Base-by-base conservation (phyloP, 768 basidiomycete genomes). In the Heimioporus sp. region DNA sequence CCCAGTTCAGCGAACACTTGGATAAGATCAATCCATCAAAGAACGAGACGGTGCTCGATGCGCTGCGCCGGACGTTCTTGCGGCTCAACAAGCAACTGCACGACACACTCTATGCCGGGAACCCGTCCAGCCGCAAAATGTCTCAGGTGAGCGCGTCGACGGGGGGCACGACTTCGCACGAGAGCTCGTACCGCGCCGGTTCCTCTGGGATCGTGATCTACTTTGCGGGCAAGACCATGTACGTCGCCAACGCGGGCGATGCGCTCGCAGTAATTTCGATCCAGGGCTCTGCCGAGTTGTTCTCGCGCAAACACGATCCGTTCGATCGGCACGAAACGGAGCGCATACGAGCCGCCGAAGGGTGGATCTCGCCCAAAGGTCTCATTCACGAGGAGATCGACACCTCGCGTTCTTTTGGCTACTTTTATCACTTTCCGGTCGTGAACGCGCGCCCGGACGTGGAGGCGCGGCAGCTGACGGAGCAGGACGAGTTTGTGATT, bases 401-500 rank as follows among this genome's bases (percentile, higher is more conserved):
- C 58, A 80, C 92, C 4, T 94, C 95, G n/a, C 80, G 95, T 43
- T 87, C 91, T 0, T 98, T 98, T 69, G 97, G 97, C 0, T 92
- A 88, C 71, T 98, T 85, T 73, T 85, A 91, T 61, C 82, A 92
- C 21, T 79, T 92, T 42, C 96, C 95, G 0, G 83, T 94, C 32
- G 81, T 98, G 67, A 96, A 96, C 64, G 86, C 97, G 0, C 79
- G 87, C 7, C 96, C 97, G 0, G 82, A 92, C 65, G 80, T 96
- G 54, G 75, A 74, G 57, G 75, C 73, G 5, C 83, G 86, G 56
- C 78, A 84, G 43, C 72, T 99, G 16, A 79, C 83, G 2, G 86
- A 91, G 55, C 79, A 84, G 49, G 97, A 99, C 69, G 96, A 99
- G 69, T 97, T 98, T 63, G 81, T 98, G 62, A 96, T 99, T 72